phyloP scores from a whole-genome alignment of 1,139 yeast species.

The Scheffersomyces segobiensis region DNA sequence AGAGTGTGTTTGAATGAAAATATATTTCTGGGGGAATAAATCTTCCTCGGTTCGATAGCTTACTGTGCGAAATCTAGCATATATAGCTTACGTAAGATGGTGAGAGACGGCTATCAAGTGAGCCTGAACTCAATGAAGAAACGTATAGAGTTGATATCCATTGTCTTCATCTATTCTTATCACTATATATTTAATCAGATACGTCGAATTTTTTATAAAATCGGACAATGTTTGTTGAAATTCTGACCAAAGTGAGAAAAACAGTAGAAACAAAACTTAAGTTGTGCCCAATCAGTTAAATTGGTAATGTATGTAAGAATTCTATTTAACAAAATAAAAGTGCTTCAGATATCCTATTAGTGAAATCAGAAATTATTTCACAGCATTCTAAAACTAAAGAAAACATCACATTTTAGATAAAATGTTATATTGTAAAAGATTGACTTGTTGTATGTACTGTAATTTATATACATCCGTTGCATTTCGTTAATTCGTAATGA shows the following conservation, averaged over 20 bases:
- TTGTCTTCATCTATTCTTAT: not conserved
- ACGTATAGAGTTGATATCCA: too few species aligned
- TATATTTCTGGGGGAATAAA: not conserved
- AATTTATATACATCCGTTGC: not conserved
- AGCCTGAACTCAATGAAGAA: not conserved
- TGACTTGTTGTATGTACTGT: slow-evolving; percentile 5
- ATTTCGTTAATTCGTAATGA: not conserved
- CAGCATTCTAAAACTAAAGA: too few species aligned
- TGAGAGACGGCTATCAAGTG: too few species aligned
- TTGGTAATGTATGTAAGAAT: too few species aligned
- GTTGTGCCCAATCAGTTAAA: too few species aligned
- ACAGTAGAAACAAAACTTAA: too few species aligned
- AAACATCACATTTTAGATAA: not conserved
- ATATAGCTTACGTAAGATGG: too few species aligned
- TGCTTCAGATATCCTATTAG: too few species aligned
- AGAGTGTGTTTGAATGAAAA: not conserved
- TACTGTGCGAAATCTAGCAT: not conserved
- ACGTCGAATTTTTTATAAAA: not conserved
- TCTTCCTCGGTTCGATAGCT: not conserved
- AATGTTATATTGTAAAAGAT: slow-evolving; percentile 7
- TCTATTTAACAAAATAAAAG: too few species aligned
- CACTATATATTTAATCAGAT: not conserved
- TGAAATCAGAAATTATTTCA: too few species aligned
- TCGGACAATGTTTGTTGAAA: not conserved
- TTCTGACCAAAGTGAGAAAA: too few species aligned